Percentiles rank a stretch among this genome's conserved stretches.
These are phyloP conservation scores for Beauveria scarabaeidicola DNA, from an alignment of 2,329 filamentous ascomycete species.

Conservation along the genomic window DNA sequence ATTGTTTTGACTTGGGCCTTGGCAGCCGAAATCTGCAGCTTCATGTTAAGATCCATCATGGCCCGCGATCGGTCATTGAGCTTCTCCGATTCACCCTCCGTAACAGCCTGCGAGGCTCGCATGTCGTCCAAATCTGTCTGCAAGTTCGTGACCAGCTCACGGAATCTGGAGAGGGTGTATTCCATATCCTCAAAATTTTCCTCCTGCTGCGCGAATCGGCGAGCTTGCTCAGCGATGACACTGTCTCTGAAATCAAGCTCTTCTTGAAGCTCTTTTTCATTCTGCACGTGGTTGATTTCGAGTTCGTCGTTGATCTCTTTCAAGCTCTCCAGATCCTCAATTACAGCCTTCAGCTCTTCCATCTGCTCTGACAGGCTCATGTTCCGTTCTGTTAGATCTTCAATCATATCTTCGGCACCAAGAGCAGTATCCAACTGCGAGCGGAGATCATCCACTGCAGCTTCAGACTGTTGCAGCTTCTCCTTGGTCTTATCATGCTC, in stretches of 20 bases:
- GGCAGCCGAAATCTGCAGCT: conserved; percentile 79
- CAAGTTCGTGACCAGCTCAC: conserved; percentile 76
- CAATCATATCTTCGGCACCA: conserved; percentile 87
- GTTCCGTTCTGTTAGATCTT: conserved; percentile 82
- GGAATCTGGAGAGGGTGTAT: conserved; percentile 80
- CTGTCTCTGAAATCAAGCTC: conserved; percentile 84
- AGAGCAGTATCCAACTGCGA: conserved; percentile 86
- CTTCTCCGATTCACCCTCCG: conserved; percentile 86
- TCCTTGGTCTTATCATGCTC: conserved; percentile 63
- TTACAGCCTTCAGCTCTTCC: conserved; percentile 69
- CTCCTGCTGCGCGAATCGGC: conserved; percentile 67
- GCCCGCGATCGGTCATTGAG: conserved; percentile 80
- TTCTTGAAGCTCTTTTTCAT: conserved; percentile 88
- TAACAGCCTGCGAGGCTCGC: conserved; percentile 83
- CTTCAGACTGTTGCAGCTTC: conserved; percentile 63
- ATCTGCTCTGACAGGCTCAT: conserved; percentile 75
- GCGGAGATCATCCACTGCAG: conserved; percentile 73
- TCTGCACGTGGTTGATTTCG: conserved; percentile 85
- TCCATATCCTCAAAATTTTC: conserved; percentile 78
- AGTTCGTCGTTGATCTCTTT: conserved; percentile 94
- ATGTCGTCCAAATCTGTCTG: conserved; percentile 87
- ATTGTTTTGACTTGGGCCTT: conserved; percentile 94
- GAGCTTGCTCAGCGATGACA: conserved; percentile 72
- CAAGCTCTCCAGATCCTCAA: conserved; percentile 80
- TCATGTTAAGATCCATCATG: conserved; percentile 95